These are phyloP conservation scores for Eimeria falciformis DNA, from an alignment of 169 alveolate species.

Conservation along the genomic window DNA sequence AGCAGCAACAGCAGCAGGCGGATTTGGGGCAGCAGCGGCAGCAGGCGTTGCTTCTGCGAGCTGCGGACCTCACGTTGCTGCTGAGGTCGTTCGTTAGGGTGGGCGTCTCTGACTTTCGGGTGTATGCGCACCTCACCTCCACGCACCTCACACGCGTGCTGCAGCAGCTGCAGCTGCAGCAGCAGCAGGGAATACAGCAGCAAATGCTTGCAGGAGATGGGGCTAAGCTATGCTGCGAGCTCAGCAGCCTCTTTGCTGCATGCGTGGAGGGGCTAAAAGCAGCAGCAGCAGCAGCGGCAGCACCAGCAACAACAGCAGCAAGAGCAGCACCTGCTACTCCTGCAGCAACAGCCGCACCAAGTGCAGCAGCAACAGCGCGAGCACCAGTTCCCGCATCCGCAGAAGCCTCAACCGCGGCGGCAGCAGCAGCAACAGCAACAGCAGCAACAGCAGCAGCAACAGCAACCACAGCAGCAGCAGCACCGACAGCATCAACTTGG, in stretches of 20 bases:
- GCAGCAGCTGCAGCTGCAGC: slow-evolving; percentile 58
- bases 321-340: not conserved
- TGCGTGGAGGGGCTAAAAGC: slow-evolving; percentile 18
- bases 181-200: slow-evolving; percentile 15
- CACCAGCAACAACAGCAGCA: not conserved
- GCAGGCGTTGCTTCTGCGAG: slow-evolving; percentile 6
- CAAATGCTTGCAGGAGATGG: slow-evolving; percentile 1
- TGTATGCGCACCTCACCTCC: slow-evolving; percentile 30
- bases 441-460: not conserved
- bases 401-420: not conserved
- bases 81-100: slow-evolving; percentile 12
- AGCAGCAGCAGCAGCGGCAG: slow-evolving; percentile 57
- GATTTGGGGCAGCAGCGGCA: slow-evolving; percentile 16
- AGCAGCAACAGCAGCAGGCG: not conserved
- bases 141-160: slow-evolving; percentile 21
- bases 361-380: slow-evolving; percentile 15
- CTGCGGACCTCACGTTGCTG: slow-evolving; percentile 18
- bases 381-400: slow-evolving; percentile 15
- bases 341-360: not conserved
- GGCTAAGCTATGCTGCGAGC: not conserved
- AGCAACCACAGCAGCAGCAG: not conserved
- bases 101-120: slow-evolving; percentile 20
- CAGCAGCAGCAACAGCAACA: slow-evolving; percentile 29
- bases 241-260: slow-evolving; percentile 12
- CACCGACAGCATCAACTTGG: too few species aligned